These are phyloP conservation scores for Pseudognaphalium luteoalbum DNA, from an alignment of 129 eudicot species.

Conservation along the genomic window DNA sequence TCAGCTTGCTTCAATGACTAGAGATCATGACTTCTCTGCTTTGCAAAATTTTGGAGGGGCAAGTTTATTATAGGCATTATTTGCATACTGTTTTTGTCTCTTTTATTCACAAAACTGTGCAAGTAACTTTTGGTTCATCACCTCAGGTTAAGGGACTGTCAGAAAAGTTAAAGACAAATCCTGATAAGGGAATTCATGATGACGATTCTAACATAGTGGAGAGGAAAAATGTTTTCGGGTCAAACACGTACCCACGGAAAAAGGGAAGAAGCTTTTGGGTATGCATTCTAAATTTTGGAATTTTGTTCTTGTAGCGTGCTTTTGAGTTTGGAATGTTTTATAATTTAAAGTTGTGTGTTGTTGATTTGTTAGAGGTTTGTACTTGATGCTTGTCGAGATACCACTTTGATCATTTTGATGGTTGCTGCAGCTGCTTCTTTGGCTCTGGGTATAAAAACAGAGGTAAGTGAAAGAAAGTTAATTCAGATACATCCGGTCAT, in stretches of 20 bases:
- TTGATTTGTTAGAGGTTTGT: conserved; percentile 60
- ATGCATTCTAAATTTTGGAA: not conserved
- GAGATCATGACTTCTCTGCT: conserved; percentile 72
- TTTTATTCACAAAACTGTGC: not conserved
- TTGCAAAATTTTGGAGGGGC: conserved; percentile 76
- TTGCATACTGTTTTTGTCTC: not conserved
- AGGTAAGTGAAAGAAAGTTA: conserved; percentile 51
- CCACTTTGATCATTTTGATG: conserved; percentile 89
- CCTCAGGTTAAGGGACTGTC: conserved; percentile 75
- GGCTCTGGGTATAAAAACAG: conserved; percentile 90
- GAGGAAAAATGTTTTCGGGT: conserved; percentile 69
- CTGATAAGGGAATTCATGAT: conserved; percentile 74
- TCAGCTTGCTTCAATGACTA: conserved; percentile 65
- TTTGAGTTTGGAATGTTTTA: conserved; percentile 7
- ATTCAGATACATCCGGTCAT: conserved; percentile 12
- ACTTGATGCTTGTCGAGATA: conserved; percentile 89
- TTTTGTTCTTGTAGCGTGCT: not conserved
- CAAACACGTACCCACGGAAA: conserved; percentile 90
- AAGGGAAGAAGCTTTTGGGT: conserved; percentile 95
- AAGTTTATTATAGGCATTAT: conserved; percentile 35
- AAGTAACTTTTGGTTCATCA: conserved; percentile 1
- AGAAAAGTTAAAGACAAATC: conserved; percentile 59
- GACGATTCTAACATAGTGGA: conserved; percentile 58
- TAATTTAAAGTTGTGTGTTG: conserved; percentile 2
- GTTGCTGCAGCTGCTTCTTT: conserved; percentile 98